Evolutionary conservation across 257 asterid genomes (phyloP).

Genomic region (Nicotiana undulata): DNA sequence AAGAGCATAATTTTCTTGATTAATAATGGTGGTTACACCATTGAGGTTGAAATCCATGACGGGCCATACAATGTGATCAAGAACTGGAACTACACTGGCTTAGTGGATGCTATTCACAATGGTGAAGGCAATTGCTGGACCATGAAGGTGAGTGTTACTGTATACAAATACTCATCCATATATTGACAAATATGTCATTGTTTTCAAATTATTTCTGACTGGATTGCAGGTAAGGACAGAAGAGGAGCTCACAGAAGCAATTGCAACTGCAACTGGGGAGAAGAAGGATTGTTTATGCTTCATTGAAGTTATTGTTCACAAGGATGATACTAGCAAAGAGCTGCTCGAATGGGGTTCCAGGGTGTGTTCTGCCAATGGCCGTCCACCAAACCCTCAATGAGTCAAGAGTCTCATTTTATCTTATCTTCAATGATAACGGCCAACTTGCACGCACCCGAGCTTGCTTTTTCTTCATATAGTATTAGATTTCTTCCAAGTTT

Average conservation of each 20-base stretch:
- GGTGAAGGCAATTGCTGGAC: constrained; percentile 74
- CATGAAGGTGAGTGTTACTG: constrained; percentile 28
- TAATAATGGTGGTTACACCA: constrained; percentile 69
- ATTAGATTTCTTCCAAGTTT: neutral
- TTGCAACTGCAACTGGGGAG: constrained; percentile 39
- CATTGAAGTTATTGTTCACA: constrained; percentile 62
- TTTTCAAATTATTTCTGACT: neutral
- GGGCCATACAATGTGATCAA: constrained; percentile 73
- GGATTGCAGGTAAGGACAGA: constrained; percentile 38
- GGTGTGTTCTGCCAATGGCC: constrained; percentile 60
- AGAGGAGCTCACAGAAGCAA: constrained; percentile 50
- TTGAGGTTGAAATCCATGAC: constrained; percentile 70
- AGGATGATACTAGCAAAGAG: constrained; percentile 65
- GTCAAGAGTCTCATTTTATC: neutral
- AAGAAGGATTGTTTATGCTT: constrained; percentile 54
- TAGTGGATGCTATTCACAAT: constrained; percentile 58
- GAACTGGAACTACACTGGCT: constrained; percentile 61
- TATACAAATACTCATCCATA: neutral
- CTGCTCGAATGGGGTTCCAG: constrained; percentile 79
- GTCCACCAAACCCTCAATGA: constrained; percentile 63
- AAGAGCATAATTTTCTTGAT: constrained; percentile 57
- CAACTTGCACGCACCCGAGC: too few species aligned
- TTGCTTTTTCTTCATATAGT: neutral
- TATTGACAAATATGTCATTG: neutral
- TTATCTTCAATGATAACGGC: neutral